Evolutionary conservation across 148 eudicot species (phyloP).

Genomic region (Rhododendron henanense): DNA sequence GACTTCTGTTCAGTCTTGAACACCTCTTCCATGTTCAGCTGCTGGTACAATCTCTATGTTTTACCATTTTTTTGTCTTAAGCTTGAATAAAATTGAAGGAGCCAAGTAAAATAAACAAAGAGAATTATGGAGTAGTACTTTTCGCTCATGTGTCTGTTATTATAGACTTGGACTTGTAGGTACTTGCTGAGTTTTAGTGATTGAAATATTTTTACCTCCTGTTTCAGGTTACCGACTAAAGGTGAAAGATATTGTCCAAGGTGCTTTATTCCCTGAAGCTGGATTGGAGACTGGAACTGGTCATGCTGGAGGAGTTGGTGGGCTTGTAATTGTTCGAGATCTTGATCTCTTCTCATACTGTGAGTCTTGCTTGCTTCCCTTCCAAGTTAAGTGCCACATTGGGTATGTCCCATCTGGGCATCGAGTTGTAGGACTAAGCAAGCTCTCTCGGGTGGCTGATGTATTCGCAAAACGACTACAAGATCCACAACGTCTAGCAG

Average conservation of each 20-base stretch:
- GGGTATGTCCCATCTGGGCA: constrained; percentile 89
- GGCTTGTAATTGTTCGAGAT: constrained; percentile 85
- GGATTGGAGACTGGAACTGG: constrained; percentile 60
- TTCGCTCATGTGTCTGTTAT: background rate
- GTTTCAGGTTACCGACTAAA: constrained; percentile 62
- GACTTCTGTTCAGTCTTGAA: background rate
- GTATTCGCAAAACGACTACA: constrained; percentile 83
- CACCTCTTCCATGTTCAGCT: background rate
- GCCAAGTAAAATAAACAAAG: background rate
- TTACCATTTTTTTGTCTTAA: background rate
- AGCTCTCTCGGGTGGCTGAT: constrained; percentile 88
- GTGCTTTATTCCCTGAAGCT: constrained; percentile 90
- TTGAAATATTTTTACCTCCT: background rate
- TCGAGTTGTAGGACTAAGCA: constrained; percentile 87
- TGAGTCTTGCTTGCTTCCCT: constrained; percentile 86
- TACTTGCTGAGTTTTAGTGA: background rate
- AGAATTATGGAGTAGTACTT: background rate
- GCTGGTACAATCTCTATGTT: background rate
- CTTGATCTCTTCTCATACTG: constrained; percentile 87
- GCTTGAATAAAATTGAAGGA: background rate
- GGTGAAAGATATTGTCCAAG: constrained; percentile 76
- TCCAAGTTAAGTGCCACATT: constrained; percentile 88
- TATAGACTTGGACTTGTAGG: background rate
- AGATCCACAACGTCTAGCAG: constrained; percentile 74
- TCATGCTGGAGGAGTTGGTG: constrained; percentile 92